Evolutionary conservation across 306 rosid genomes (phyloP), one percentile per base, ranked within the genome.

Genomic region (Sindora glabra): DNA sequence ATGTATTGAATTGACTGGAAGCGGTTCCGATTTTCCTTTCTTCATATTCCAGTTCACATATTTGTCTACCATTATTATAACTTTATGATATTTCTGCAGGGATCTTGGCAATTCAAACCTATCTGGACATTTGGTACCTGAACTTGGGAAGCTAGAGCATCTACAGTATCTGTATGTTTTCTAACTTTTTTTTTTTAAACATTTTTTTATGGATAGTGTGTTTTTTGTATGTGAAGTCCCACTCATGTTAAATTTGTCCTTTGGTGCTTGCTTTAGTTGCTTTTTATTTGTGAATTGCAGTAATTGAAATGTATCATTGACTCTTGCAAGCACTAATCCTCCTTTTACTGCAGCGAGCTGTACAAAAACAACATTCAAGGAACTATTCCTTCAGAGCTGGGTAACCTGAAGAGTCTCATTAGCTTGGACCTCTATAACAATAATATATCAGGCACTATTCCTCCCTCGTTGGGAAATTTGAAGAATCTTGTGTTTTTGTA

Each of bases 361-460:
- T 88, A 91, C 81, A 85, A 88, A 70, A 91, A 91, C 84, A 85
- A 77, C 73, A 91, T 91, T 75, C 86, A 85, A 61, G 98, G 98
- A 67, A 74, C 81, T 62, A 81, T 91, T 70, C 98, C 98, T 67
- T 41, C 65, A 9, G 95, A 87, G 80, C 91, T 91, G 52, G 98
- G 92, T 53, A 85, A 74, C 71, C 67, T 91, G 72, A 83, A 81
- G 78, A 83, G 80, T 75, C 92, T 91, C 66, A 72, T 91, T 74
- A 91, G 98, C 81, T 79, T 91, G 87, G 96, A 88, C 75, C 65
- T 91, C 74, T 91, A 91, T 52, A 83, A 79, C 77, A 91, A 91
- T 86, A 91, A 91, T 74, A 77, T 91, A 32, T 77, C 95, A 1
- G 96, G 98, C 63, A 69, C 74, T 49, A 79, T 90, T 59, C 97